Base-by-base conservation (phyloP, 2,329 filamentous ascomycete species). In the Teratosphaeria zuluensis region DNA sequence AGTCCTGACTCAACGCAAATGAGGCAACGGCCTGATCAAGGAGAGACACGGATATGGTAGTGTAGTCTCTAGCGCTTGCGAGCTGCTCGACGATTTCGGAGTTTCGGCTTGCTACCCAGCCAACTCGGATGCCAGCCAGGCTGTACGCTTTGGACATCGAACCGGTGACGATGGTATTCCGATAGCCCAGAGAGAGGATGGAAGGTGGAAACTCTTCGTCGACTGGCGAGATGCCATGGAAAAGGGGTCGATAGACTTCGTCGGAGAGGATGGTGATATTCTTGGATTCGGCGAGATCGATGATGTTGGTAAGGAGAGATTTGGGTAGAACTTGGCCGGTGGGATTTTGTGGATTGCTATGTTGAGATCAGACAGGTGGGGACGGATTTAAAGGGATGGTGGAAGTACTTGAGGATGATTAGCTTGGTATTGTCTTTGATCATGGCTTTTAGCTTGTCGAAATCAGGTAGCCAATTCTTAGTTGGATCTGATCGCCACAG, bases 121-220 rank as follows among this genome's bases (percentile, higher is more conserved):
- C 91, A 1, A 92, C 74, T 0, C 90, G 84, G 61, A 95, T 85
- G 1, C 91, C 90, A 0, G 90, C 89, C 4, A 96, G 76, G 2
- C 88, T 84, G 74, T 90, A 96, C 0, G 89, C 88, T 74, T 95
- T 95, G 30, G 88, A 92, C 78, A 95, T 84, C 19, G 88, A 92
- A 14, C 90, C 87, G 0, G 89, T 94, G 12, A 84, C 83, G 33
- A 95, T 78, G 24, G 83, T 81, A 58, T 85, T 86, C 2, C 81
- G 75, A 72, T 95, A 94, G 51, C 84, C 86, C 51, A 94, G 76
- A 0, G 87, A 84, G 0, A 91, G 77, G 11, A 86, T 79, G 0
- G 89, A 90, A 0, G 88, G 86, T 2, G 82, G 88, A 58, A 81
- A 81, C 21, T 80, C 78, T 3, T 73, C 65, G 59, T 81, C 78